Base-by-base conservation (phyloP, 1,284 basidiomycete genomes). In the Golubevia pallescens region DNA sequence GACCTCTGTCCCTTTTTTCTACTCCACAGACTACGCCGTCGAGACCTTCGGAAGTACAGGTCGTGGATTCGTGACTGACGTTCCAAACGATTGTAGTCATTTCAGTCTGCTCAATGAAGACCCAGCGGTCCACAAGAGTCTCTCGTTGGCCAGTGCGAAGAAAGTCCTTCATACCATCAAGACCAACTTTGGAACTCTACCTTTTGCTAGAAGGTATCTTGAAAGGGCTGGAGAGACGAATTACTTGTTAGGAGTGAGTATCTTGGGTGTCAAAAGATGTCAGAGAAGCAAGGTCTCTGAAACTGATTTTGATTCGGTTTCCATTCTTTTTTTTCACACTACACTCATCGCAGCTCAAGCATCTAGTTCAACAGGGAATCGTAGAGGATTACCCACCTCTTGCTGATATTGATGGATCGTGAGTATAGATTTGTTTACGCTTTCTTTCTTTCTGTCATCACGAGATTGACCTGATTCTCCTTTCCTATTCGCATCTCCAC, bases 21-120 rank as follows among this genome's bases (percentile, higher is more conserved):
- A n/a, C n/a, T n/a, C n/a, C n/a, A n/a, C n/a, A n/a, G n/a, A 78
- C 75, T 85, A 78, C 65, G 82, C 82, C 28, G 84, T 85, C 67
- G 82, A 85, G 73, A 85, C 82, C 3, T 85, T 85, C 74, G 82
- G 82, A 57, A 74, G 76, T 1, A 83, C 81, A 2, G 82, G 82
- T 58, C 69, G 74, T 2, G 82, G 82, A 23, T 79, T 77, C 65
- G 82, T 85, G 14, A 67, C 73, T 3, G 80, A 85, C 65, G n/a
- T n/a, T n/a, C 66, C 66, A 57, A 80, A 79, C 54, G 82, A 83
- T 32, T 83, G 81, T 71, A 78, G 75, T 23, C 82, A 84, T 70
- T 84, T 83, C 42, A 79, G 79, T 13, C 65, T 21, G 54, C 5
- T 32, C 78, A 16, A 75, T 75, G 65, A 63, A 58, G 23, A 71